These are phyloP conservation scores for Amphichorda felina DNA, from an alignment of 2,329 filamentous ascomycete species.

Conservation along the genomic window DNA sequence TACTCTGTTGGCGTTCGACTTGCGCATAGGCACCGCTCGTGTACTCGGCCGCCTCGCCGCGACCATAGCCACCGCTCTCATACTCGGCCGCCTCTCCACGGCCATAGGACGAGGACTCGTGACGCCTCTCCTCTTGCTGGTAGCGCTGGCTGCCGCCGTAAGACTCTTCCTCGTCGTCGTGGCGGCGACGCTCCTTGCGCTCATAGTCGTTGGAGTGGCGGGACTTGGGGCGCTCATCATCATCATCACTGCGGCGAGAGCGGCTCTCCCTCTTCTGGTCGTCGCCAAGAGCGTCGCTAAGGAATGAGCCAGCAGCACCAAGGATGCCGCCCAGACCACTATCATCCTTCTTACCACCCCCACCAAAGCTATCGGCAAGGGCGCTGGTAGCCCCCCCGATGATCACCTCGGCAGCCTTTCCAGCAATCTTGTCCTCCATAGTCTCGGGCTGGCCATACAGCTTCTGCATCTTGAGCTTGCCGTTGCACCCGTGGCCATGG, in stretches of 20 bases:
- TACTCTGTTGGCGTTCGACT: no score
- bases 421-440: conserved; percentile 43
- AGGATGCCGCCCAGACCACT: conserved; percentile 60
- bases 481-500: conserved; percentile 71
- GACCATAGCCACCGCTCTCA: conserved; percentile 6
- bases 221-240: conserved; percentile 47
- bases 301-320: conserved; percentile 54
- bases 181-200: conserved; percentile 19
- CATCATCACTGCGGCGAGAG: conserved; percentile 30
- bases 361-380: conserved; percentile 27
- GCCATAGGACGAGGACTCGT: conserved; percentile 4
- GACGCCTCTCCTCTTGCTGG: conserved; percentile 8
- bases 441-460: conserved; percentile 38
- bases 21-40: no score
- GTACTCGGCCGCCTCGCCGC: conserved; percentile 5
- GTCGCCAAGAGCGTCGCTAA: conserved; percentile 42
- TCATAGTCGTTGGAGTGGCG: conserved; percentile 42
- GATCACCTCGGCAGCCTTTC: conserved; percentile 42
- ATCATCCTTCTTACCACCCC: conserved; percentile 43
- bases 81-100: conserved; percentile 5
- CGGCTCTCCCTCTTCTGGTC: conserved; percentile 40
- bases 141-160: conserved; percentile 10
- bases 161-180: conserved; percentile 12
- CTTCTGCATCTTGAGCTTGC: conserved; percentile 70
- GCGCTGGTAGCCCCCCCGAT: conserved; percentile 45